A percentile compares a stretch with the other conserved stretches of the same genome.
phyloP scores from a whole-genome alignment of 2,329 filamentous ascomycete species.

The Fusarium mexicanum region DNA sequence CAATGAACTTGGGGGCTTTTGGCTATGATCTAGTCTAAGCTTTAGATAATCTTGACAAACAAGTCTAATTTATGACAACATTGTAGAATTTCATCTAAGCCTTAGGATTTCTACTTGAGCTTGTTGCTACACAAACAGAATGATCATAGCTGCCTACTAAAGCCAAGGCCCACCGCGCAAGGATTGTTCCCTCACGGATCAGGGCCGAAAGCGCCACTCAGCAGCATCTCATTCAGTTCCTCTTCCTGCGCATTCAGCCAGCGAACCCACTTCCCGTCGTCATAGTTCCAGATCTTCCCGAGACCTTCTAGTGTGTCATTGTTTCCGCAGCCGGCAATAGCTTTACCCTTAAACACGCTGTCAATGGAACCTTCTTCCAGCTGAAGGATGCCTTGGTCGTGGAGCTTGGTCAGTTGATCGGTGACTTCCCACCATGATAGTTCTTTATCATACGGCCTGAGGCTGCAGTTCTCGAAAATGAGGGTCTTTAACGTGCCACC shows the following conservation, averaged over 20 bases:
- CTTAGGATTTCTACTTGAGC: neutral
- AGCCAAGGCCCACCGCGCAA: no score
- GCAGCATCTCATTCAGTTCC: neutral
- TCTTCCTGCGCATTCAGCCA: neutral
- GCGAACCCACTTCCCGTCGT: neutral
- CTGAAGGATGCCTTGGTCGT: neutral
- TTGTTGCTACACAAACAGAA: neutral
- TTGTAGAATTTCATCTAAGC: neutral
- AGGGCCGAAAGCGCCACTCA: neutral
- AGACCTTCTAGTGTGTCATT: neutral
- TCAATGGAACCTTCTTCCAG: neutral
- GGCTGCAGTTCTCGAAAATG: fast-evolving
- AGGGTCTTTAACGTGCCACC: fast-evolving
- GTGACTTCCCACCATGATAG: fast-evolving
- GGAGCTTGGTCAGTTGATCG: fast-evolving
- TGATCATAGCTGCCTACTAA: neutral
- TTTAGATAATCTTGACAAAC: fast-evolving
- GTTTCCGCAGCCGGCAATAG: fast-evolving
- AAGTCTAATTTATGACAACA: neutral
- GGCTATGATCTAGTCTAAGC: neutral
- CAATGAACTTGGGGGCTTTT: no score
- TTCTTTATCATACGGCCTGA: neutral
- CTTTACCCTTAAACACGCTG: fast-evolving
- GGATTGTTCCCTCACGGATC: neutral
- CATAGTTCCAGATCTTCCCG: neutral